phyloP scores from a whole-genome alignment of 23 red algal genomes.

The Agarophyton chilense region DNA sequence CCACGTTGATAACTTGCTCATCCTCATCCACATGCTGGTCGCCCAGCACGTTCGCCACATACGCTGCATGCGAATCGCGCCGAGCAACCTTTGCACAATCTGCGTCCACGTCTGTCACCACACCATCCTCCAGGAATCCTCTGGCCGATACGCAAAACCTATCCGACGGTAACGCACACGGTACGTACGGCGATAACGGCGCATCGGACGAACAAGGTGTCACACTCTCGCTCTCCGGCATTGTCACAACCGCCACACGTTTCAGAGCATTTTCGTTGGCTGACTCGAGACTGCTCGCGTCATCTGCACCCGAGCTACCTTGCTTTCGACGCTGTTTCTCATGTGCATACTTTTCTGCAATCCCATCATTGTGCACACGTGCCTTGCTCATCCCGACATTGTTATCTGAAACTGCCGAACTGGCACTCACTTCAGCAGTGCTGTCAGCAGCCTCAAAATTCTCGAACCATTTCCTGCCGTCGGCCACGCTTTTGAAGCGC shows the following conservation, averaged over 20 bases:
- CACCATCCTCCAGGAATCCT: background rate
- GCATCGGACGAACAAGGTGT: slow-evolving; percentile 16
- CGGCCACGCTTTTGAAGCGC: background rate
- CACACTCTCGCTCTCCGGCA: slow-evolving; percentile 12
- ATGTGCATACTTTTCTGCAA: background rate
- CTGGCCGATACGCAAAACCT: background rate
- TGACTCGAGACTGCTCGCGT: slow-evolving; percentile 4
- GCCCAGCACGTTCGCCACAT: background rate
- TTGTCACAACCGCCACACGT: background rate
- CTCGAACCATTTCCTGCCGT: background rate
- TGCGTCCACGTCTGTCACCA: background rate
- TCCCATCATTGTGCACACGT: background rate
- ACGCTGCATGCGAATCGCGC: slow-evolving; percentile 3
- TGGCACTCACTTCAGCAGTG: background rate
- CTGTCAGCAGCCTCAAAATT: background rate
- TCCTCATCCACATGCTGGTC: background rate
- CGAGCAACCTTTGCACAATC: background rate
- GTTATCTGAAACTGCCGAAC: slow-evolving; percentile 16
- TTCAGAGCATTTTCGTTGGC: slow-evolving; percentile 12
- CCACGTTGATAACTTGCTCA: background rate
- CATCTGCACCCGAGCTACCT: background rate
- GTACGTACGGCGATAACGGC: slow-evolving; percentile 13
- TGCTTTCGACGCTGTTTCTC: too few relatives aligned
- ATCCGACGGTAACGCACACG: background rate
- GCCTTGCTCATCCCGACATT: too few relatives aligned